Base-by-base conservation (phyloP, 306 rosid genomes). In the Carpinus fangiana region DNA sequence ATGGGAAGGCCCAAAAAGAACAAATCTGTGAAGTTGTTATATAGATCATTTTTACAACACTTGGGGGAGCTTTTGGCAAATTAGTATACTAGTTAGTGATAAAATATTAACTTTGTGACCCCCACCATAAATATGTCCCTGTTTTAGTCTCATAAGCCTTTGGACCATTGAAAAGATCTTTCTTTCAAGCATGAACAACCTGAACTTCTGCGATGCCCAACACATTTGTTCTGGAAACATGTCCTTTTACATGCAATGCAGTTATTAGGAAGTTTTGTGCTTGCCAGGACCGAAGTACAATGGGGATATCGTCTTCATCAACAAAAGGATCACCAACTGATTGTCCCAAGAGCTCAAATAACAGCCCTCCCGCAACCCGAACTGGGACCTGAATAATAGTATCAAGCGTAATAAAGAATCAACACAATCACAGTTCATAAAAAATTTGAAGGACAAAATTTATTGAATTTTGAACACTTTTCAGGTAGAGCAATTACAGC, bases 341-440 rank as follows among this genome's bases (percentile, higher is more conserved):
- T 76, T 96, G 98, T 79, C 99, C 99, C 88, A 96, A 83, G 28
- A 96, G 94, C 87, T 96, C 99, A 85, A 96, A 96, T 73, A 93
- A 78, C 79, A 96, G 83, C 50, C 99, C 99, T 55, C 93, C 99
- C 9, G 99, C 97, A 76, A 90, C 99, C 84, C 99, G 85, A 72
- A 95, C 99, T 12, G 99, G 99, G 73, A 96, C 97, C 99, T 86
- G 87, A 68, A 64, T 54, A 73, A 70, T 59, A 76, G 75, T 50
- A 62, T 4, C 60, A 65, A 81, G 38, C 12, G 11, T 13, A 21
- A 43, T 6, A 28, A 21, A 72, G 47, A 6, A 55, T 14, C 59
- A 10, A 72, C 7, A 34, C 51, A 57, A 45, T 21, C 28, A 67
- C 2, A 70, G 9, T 16, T 34, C 46, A 18, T 12, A 3, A 64